Percentiles rank a stretch among this genome's conserved stretches.
These are phyloP conservation scores for Leptomonas seymouri DNA, from an alignment of 208 protist species.

Conservation along the genomic window DNA sequence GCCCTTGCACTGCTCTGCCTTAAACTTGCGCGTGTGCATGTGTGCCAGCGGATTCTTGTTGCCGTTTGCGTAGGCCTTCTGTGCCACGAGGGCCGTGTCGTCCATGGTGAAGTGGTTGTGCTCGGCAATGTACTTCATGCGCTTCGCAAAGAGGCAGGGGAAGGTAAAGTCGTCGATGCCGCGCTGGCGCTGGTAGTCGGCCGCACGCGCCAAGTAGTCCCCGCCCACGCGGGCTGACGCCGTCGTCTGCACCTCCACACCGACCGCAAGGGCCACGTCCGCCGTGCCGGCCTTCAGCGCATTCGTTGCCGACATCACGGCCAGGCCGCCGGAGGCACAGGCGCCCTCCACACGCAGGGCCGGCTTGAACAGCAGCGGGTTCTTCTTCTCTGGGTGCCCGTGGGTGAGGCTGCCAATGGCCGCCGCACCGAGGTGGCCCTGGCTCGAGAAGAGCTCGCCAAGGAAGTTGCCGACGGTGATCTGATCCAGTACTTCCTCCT, in stretches of 20 bases:
- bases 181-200: constrained; percentile 88
- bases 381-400: constrained; percentile 28
- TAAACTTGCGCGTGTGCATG: constrained; percentile 82
- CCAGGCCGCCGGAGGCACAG: constrained; percentile 89
- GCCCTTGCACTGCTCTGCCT: constrained; percentile 65
- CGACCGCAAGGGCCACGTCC: constrained; percentile 75
- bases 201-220: constrained; percentile 90
- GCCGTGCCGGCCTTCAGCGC: constrained; percentile 64
- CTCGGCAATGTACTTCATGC: constrained; percentile 82
- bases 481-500: constrained; percentile 72
- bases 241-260: constrained; percentile 92
- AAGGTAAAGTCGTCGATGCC: constrained; percentile 92
- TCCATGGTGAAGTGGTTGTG: constrained; percentile 83
- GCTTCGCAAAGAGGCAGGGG: constrained; percentile 89
- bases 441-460: constrained; percentile 88
- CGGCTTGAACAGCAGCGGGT: constrained; percentile 73
- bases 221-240: constrained; percentile 77
- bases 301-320: constrained; percentile 60
- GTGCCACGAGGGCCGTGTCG: constrained; percentile 83
- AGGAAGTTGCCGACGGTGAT: constrained; percentile 87
- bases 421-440: constrained; percentile 89
- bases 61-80: constrained; percentile 90
- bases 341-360: constrained; percentile 88
- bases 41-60: constrained; percentile 91
- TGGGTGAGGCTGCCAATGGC: constrained; percentile 60